Conservation (phyloP, 2,329 filamentous ascomycete species). For the Aspergillus sp. region DNA sequence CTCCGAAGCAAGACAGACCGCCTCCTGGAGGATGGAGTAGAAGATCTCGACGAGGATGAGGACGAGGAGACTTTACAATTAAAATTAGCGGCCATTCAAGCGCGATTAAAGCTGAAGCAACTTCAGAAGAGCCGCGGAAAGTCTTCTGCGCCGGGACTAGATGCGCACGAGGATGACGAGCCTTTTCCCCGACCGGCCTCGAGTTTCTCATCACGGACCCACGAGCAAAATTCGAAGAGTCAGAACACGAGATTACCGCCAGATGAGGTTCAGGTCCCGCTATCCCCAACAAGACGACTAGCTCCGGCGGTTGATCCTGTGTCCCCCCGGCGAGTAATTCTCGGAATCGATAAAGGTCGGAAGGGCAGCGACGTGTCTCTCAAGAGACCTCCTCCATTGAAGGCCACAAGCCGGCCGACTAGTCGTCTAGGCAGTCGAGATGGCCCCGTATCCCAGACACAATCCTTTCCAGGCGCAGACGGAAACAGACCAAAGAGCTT, state of each 20-base stretch:
- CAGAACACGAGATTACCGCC: constrained; percentile 18
- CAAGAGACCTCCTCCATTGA: constrained; percentile 59
- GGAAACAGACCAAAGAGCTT: constrained; percentile 59
- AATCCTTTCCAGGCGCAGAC: constrained; percentile 26
- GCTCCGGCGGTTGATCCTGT: constrained; percentile 54
- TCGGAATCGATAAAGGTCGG: constrained; percentile 89
- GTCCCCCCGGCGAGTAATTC: constrained; percentile 74
- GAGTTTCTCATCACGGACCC: constrained; percentile 21
- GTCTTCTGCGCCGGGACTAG: constrained; percentile 20
- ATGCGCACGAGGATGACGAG: constrained; percentile 22
- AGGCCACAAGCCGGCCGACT: constrained; percentile 27
- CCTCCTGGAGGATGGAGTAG: constrained; percentile 31
- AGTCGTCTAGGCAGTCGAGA: constrained; percentile 31
- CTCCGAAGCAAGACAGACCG: constrained; percentile 33
- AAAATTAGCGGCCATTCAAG: constrained; percentile 84
- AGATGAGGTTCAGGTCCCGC: constrained; percentile 68
- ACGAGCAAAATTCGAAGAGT: constrained; percentile 15
- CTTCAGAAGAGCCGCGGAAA: constrained; percentile 61
- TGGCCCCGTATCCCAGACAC: constrained; percentile 24
- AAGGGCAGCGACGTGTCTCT: constrained; percentile 80
- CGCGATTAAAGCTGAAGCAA: constrained; percentile 81
- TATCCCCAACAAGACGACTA: constrained; percentile 62
- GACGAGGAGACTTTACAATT: constrained; percentile 89
- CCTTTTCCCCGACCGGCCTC: constrained; percentile 24
- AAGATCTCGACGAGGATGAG: constrained; percentile 62